Percentiles rank a stretch among this genome's conserved stretches.
Conservation (phyloP, 176 grass and related monocot genomes). For the Ampelocalamus luodianensis region DNA sequence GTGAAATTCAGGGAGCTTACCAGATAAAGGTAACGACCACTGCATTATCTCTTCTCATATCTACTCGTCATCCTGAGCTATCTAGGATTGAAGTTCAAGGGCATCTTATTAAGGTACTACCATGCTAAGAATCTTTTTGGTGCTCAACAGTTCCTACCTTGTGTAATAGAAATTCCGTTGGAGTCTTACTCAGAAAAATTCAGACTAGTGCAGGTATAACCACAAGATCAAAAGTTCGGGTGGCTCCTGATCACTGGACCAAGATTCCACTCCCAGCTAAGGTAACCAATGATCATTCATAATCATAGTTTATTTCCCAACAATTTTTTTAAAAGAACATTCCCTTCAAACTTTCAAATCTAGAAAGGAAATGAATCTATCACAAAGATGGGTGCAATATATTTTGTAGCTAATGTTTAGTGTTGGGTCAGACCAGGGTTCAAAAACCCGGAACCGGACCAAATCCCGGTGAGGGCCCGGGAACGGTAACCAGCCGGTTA, state of each 20-base stretch:
- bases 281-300: slow-evolving; percentile 54
- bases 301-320: slow-evolving; percentile 17
- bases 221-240: slow-evolving; percentile 84
- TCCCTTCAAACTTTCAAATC: neutral
- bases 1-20: slow-evolving; percentile 96
- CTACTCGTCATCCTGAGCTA: slow-evolving; percentile 68
- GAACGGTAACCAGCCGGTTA: no score
- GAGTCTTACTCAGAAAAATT: slow-evolving; percentile 36
- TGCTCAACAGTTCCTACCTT: slow-evolving; percentile 29
- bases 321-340: neutral
- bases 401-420: slow-evolving; percentile 15
- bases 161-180: slow-evolving; percentile 10
- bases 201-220: slow-evolving; percentile 80
- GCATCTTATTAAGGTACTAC: slow-evolving; percentile 85
- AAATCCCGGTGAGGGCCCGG: no score
- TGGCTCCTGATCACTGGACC: slow-evolving; percentile 78
- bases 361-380: slow-evolving; percentile 25
- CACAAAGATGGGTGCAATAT: neutral
- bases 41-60: slow-evolving; percentile 85
- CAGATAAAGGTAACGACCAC: slow-evolving; percentile 98
- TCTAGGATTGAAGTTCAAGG: slow-evolving; percentile 87
- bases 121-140: slow-evolving; percentile 29
- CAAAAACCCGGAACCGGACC: no score
- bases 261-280: slow-evolving; percentile 77
- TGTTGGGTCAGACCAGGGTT: neutral